phyloP scores from a whole-genome alignment of 345 rosid genomes.

The Physaria fendleri region DNA sequence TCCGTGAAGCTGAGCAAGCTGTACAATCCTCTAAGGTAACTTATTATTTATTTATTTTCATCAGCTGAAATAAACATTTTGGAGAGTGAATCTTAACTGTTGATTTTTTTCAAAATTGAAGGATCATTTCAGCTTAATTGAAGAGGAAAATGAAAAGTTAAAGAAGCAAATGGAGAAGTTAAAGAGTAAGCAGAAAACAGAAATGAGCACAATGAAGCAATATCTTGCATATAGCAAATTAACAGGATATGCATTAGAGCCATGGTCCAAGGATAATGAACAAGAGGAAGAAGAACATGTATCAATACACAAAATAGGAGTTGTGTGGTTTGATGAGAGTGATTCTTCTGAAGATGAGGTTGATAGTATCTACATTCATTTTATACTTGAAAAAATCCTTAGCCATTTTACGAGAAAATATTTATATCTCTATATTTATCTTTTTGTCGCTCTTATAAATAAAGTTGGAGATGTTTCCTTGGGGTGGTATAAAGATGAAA shows the following conservation, averaged over 20 bases:
- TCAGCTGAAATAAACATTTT: not conserved
- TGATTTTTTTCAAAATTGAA: constrained; percentile 21
- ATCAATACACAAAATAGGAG: constrained; percentile 8
- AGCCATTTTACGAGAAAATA: no score
- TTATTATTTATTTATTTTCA: not conserved
- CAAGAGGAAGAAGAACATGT: not conserved
- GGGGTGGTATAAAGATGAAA: no score
- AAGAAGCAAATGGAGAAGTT: constrained; percentile 78
- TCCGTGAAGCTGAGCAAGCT: constrained; percentile 82
- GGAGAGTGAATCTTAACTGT: not conserved
- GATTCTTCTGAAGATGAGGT: no score
- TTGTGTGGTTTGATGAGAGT: constrained; percentile 19
- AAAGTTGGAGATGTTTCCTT: no score
- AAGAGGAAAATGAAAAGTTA: constrained; percentile 72
- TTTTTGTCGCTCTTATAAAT: no score
- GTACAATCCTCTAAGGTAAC: constrained; percentile 72
- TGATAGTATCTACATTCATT: no score
- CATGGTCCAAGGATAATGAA: constrained; percentile 27
- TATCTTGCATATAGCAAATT: constrained; percentile 82
- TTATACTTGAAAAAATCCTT: no score
- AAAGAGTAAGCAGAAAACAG: constrained; percentile 86
- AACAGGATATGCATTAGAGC: constrained; percentile 65
- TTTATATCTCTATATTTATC: no score
- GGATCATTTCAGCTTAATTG: constrained; percentile 48
- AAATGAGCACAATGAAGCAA: constrained; percentile 90